phyloP scores from a whole-genome alignment of 2,329 filamentous ascomycete species.

The Aspergillus pseudoviridinutans region DNA sequence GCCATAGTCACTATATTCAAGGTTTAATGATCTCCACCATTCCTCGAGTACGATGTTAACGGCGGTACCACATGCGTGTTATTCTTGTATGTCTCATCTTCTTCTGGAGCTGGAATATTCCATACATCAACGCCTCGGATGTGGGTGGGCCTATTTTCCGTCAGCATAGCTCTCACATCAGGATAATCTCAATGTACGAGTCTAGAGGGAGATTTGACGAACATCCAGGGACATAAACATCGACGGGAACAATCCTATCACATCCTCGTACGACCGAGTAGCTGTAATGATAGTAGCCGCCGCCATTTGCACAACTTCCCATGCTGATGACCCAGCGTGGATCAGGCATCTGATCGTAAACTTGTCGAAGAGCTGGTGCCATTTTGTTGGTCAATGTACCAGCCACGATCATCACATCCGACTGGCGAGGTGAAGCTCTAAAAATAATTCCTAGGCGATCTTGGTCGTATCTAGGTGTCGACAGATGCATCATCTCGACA shows the following conservation, averaged over 20 bases:
- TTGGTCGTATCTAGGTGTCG: conserved; percentile 85
- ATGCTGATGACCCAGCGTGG: conserved; percentile 84
- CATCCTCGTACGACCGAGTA: conserved; percentile 75
- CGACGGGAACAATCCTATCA: conserved; percentile 77
- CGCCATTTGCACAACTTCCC: conserved; percentile 81
- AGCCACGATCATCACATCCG: conserved; percentile 90
- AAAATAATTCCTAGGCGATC: conserved; percentile 88
- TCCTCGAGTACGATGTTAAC: conserved; percentile 27
- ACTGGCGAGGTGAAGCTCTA: conserved; percentile 80
- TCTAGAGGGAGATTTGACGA: conserved; percentile 40
- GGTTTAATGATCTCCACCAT: background rate
- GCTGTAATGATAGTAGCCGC: conserved; percentile 85
- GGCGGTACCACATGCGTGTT: conserved; percentile 56
- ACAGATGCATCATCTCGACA: conserved; percentile 92
- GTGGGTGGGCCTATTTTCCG: conserved; percentile 45
- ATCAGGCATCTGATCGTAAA: conserved; percentile 96
- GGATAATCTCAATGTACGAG: background rate
- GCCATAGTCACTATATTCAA: background rate
- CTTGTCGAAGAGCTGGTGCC: conserved; percentile 82
- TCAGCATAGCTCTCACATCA: conserved; percentile 12
- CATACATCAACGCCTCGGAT: conserved; percentile 55
- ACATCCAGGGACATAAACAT: conserved; percentile 81
- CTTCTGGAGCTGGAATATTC: conserved; percentile 75
- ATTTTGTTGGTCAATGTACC: conserved; percentile 95
- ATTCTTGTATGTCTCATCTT: conserved; percentile 65